A percentile compares a stretch with the other conserved stretches of the same genome.
phyloP scores from a whole-genome alignment of 2,329 filamentous ascomycete species.

The Passalora sequoiae region DNA sequence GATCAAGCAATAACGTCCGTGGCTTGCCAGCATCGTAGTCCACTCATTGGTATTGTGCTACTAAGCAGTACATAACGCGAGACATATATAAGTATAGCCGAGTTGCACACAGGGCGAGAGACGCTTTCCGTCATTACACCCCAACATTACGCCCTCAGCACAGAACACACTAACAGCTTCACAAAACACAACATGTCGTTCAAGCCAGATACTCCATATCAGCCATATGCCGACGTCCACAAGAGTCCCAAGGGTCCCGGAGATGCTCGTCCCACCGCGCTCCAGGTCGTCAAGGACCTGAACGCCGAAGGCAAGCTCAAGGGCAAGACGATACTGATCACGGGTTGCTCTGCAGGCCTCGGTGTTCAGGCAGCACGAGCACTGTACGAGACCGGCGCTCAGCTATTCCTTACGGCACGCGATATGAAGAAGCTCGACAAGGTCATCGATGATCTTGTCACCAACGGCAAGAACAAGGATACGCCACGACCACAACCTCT shows the following conservation, averaged over 20 bases:
- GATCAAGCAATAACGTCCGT: too few species aligned
- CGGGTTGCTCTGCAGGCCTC: constrained; percentile 44
- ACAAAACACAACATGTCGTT: constrained; percentile 22
- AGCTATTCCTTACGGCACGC: constrained; percentile 42
- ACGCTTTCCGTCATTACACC: not conserved
- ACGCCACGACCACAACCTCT: constrained; percentile 21
- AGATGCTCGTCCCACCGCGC: constrained; percentile 29
- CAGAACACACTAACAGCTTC: not conserved
- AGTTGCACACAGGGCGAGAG: too few species aligned
- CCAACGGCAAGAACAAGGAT: constrained; percentile 18
- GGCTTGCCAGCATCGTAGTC: too few species aligned
- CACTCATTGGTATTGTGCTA: too few species aligned
- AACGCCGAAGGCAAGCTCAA: constrained; percentile 32
- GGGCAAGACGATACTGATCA: constrained; percentile 40
- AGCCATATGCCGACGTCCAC: constrained; percentile 26
- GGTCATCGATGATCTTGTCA: constrained; percentile 28
- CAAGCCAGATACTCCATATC: constrained; percentile 21
- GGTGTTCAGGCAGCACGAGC: constrained; percentile 44
- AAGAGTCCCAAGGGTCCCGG: constrained; percentile 21
- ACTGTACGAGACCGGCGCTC: constrained; percentile 43
- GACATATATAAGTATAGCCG: too few species aligned
- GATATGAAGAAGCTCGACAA: constrained; percentile 39
- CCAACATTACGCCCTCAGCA: not conserved
- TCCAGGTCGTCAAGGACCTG: constrained; percentile 26
- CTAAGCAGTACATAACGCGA: too few species aligned